Conservation (phyloP, 1,284 basidiomycete species). For the Cutaneotrichosporon cavernicola region DNA sequence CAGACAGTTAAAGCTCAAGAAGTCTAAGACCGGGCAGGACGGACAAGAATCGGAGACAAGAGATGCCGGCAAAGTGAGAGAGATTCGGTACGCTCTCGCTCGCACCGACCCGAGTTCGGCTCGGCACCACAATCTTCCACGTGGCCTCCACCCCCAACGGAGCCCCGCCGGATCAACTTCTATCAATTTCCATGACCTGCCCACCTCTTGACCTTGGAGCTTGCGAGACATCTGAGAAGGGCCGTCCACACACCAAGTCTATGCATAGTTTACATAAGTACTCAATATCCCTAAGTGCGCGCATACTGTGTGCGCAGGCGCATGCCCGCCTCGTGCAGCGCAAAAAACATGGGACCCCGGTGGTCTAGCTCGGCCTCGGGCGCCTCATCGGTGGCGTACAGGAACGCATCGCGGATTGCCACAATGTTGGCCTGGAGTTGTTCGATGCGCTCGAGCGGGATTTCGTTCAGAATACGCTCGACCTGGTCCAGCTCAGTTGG, state of each 20-base stretch:
- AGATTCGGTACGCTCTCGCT: background rate
- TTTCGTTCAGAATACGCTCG: slow-evolving; percentile 51
- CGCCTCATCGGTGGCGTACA: slow-evolving; percentile 51
- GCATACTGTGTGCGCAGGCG: slow-evolving; percentile 48
- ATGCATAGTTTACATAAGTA: background rate
- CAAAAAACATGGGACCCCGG: slow-evolving; percentile 54
- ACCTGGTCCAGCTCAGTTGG: slow-evolving; percentile 54
- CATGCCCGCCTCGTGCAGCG: slow-evolving; percentile 52
- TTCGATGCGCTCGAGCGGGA: slow-evolving; percentile 49
- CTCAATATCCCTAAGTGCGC: background rate
- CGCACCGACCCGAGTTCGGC: slow-evolving; percentile 9
- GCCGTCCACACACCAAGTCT: background rate
- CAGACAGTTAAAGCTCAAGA: background rate
- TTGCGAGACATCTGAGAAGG: too few relatives aligned
- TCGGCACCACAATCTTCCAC: background rate
- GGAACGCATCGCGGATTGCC: slow-evolving; percentile 54
- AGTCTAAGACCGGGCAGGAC: background rate
- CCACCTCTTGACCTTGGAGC: background rate
- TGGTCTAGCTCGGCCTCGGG: slow-evolving; percentile 47
- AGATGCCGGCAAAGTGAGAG: slow-evolving; percentile 5
- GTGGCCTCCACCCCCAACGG: background rate
- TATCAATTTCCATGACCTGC: background rate
- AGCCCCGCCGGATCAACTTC: background rate
- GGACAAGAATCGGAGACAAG: background rate
- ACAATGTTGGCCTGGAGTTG: slow-evolving; percentile 54